A percentile compares a stretch with the other conserved stretches of the same genome.
phyloP scores from a whole-genome alignment of 805 yeast species.

The Wickerhamomyces canadensis region DNA sequence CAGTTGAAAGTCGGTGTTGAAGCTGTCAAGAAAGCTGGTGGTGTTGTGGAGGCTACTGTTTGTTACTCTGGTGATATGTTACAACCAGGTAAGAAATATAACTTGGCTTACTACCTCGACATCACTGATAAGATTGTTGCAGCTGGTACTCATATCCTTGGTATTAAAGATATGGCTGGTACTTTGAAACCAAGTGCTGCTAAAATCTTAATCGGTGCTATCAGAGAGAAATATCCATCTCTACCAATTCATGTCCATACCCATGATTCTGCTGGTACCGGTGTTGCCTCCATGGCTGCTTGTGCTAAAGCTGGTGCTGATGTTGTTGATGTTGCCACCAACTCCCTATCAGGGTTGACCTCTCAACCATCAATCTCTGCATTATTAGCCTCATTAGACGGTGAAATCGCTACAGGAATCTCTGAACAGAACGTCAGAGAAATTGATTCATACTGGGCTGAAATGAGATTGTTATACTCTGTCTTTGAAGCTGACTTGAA shows the following conservation, averaged over 20 bases:
- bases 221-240: conserved; percentile 84
- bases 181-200: conserved; percentile 96
- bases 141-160: conserved; percentile 95
- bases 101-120: conserved; percentile 79
- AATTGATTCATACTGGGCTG: conserved; percentile 96
- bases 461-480: conserved; percentile 93
- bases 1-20: conserved; percentile 96
- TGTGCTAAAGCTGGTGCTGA: conserved; percentile 97
- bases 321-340: conserved; percentile 94
- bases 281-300: conserved; percentile 94
- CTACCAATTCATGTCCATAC: conserved; percentile 98
- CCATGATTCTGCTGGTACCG: conserved; percentile 99
- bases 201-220: conserved; percentile 64
- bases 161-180: conserved; percentile 99
- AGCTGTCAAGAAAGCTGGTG: conserved; percentile 97
- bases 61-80: conserved; percentile 99
- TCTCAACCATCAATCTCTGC: conserved; percentile 97
- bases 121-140: conserved; percentile 79
- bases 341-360: conserved; percentile 97
- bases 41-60: conserved; percentile 97
- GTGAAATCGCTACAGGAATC: conserved; percentile 73
- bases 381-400: conserved; percentile 85
- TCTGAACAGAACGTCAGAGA: conserved; percentile 65
- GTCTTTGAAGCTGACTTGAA: conserved; percentile 97
- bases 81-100: conserved; percentile 92